Conservation (phyloP, 1,139 yeast genomes). For the Yamadazyma kanchanaburiensis region DNA sequence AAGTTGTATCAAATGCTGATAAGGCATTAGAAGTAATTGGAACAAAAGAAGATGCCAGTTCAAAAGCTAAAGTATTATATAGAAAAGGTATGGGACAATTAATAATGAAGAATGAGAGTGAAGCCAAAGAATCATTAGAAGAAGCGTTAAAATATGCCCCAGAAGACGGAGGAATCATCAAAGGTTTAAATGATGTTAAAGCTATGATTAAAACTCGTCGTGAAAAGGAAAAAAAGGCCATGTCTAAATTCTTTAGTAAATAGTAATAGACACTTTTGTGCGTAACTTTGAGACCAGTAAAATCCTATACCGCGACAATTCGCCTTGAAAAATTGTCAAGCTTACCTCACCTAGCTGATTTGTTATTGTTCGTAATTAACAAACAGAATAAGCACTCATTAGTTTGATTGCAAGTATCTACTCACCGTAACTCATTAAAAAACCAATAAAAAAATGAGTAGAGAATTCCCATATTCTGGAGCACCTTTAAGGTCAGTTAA, state of each 20-base stretch:
- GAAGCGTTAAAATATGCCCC: constrained; percentile 68
- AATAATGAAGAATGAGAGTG: constrained; percentile 63
- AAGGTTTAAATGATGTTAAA: constrained; percentile 65
- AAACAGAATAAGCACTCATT: constrained; percentile 13
- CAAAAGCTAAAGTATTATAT: constrained; percentile 76
- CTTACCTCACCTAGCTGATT: constrained; percentile 3
- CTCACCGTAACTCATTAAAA: too few relatives aligned
- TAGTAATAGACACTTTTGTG: constrained; percentile 1
- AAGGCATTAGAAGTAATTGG: constrained; percentile 66
- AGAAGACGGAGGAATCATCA: constrained; percentile 67
- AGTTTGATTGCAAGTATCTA: constrained; percentile 16
- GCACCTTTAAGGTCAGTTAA: constrained; percentile 96
- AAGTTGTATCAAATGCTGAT: constrained; percentile 57
- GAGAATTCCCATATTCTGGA: constrained; percentile 87
- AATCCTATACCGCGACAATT: constrained; percentile 4
- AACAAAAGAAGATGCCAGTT: constrained; percentile 57
- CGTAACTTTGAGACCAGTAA: constrained; percentile 7
- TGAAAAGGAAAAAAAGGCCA: constrained; percentile 78
- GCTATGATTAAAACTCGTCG: constrained; percentile 48
- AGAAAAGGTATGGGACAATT: constrained; percentile 79
- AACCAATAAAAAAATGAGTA: constrained; percentile 31
- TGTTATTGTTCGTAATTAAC: constrained; percentile 8
- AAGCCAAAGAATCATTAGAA: constrained; percentile 64
- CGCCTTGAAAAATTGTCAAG: constrained; percentile 11
- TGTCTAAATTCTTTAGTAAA: constrained; percentile 67